Percentiles rank a stretch among this genome's conserved stretches.
Evolutionary conservation across 495 filamentous ascomycete species (phyloP).

Genomic region (Penicillium macrosclerotiorum): DNA sequence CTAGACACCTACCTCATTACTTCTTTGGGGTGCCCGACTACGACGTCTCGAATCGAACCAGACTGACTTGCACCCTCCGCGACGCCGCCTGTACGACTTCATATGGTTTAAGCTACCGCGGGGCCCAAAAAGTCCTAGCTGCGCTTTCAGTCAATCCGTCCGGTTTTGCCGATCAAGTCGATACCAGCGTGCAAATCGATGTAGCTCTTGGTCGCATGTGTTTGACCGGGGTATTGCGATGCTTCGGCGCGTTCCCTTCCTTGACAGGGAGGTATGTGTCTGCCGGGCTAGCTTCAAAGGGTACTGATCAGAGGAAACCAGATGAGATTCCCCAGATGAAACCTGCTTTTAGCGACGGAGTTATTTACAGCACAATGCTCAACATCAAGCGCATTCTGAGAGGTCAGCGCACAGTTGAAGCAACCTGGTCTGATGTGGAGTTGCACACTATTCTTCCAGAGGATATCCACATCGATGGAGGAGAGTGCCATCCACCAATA

Average conservation of each 20-base stretch:
- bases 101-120: conserved; percentile 53
- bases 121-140: conserved; percentile 46
- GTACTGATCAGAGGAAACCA: conserved; percentile 15
- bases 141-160: conserved; percentile 13
- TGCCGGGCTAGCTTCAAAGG: conserved; percentile 3
- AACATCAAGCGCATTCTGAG: conserved; percentile 32
- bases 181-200: conserved; percentile 6
- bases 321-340: background rate
- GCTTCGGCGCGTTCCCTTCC: conserved; percentile 10
- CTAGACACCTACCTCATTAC: background rate
- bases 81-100: conserved; percentile 9
- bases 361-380: conserved; percentile 49
- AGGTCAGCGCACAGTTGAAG: conserved; percentile 15
- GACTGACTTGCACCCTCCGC: conserved; percentile 1
- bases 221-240: conserved; percentile 8
- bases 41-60: background rate
- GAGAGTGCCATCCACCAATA: too few species aligned
- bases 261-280: conserved; percentile 1
- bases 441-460: too few species aligned
- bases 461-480: too few species aligned
- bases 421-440: conserved; percentile 21
- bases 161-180: too few species aligned
- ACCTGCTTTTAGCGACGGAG: conserved; percentile 2
- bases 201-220: conserved; percentile 7
- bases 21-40: background rate